Evolutionary conservation across 2,329 filamentous ascomycete species (phyloP).

Genomic region (Xylaria hypoxylon): DNA sequence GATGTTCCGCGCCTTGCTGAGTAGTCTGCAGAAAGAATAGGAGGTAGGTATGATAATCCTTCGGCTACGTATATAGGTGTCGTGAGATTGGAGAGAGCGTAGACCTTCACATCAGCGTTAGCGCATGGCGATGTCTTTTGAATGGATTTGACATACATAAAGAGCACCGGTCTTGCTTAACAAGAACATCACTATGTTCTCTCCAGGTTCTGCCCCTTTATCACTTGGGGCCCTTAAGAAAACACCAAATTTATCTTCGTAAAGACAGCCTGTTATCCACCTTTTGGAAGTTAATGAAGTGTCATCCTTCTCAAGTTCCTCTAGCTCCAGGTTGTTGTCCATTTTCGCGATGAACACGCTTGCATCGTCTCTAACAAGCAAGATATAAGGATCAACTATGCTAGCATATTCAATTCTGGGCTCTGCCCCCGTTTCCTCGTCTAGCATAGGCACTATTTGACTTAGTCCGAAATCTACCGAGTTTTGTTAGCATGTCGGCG

Average conservation of each 20-base stretch:
- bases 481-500: constrained; percentile 28
- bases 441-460: constrained; percentile 92
- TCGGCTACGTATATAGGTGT: constrained; percentile 80
- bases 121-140: neutral
- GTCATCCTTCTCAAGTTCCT: constrained; percentile 78
- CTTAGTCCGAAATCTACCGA: constrained; percentile 82
- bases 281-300: constrained; percentile 68
- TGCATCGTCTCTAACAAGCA: constrained; percentile 85
- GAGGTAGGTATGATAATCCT: constrained; percentile 81
- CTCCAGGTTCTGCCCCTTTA: constrained; percentile 54
- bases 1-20: constrained; percentile 75
- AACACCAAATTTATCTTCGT: constrained; percentile 71
- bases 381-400: constrained; percentile 86
- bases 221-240: constrained; percentile 60
- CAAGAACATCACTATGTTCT: constrained; percentile 78
- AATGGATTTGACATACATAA: constrained; percentile 66
- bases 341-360: constrained; percentile 84
- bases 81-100: constrained; percentile 78
- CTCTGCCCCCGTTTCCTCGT: constrained; percentile 87
- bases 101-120: constrained; percentile 66
- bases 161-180: constrained; percentile 80
- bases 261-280: constrained; percentile 88
- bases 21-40: constrained; percentile 78
- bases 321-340: constrained; percentile 84
- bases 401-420: constrained; percentile 82